Evolutionary conservation across 805 yeast genomes (phyloP), one percentile per base, ranked within the genome.

Genomic region (Cephaloascus fragrans): DNA sequence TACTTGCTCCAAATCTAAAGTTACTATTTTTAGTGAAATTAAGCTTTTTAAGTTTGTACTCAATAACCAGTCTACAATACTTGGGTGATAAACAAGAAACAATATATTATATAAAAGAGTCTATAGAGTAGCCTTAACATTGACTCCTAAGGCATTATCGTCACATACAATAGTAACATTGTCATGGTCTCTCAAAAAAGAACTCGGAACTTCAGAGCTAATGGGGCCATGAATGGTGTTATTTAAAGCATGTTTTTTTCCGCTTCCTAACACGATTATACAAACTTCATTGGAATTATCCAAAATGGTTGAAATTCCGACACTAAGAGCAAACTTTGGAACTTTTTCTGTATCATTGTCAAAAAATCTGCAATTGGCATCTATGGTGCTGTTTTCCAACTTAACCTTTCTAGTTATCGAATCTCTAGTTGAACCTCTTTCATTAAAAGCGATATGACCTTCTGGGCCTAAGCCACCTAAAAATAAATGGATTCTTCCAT

Each of bases 361-460:
- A 47, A 75, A 75, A 47, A 75, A 75, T 35, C 80, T 59, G 14
- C 71, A 63, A 51, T 75, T 75, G 34, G 80, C 80, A 26, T 57
- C 52, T 31, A 75, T 66, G 5, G 81, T 75, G 32, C 71, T 61
- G 34, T 62, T 59, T 12, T 66, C 80, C 39, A 75, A 60, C 2
- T 50, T 47, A 32, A 75, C 73, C 41, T 56, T 53, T 42, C 81
- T 57, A 2, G 81, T 75, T 20, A 41, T 52, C 8, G 73, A 63
- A 42, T 55, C 52, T 41, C 74, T 62, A 2, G 62, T 19, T 4
- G 77, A 70, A 8, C 81, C 81, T 15, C 68, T 61, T 55, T 75
- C 80, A 54, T 75, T 75, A 49, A 75, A 75, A 2, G 81, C 80
- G 47, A 75, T 59, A 51, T 75, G 80, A 23, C 80, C 81, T 48